Evolutionary conservation across 2,329 filamentous ascomycete species (phyloP).

Genomic region (Aspergillus sp.): DNA sequence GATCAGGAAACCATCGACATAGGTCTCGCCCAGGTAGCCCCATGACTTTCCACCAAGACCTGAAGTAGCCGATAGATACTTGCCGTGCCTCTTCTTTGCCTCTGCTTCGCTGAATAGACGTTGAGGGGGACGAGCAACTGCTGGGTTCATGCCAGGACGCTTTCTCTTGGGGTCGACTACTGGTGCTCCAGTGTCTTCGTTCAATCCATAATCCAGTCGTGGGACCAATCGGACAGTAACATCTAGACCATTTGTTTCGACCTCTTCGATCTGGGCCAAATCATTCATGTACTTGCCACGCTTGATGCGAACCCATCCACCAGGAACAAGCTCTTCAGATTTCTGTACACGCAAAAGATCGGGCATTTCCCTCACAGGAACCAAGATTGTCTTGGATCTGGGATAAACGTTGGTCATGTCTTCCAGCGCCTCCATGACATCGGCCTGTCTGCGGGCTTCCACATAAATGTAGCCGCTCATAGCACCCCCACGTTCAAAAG

Average conservation of each 20-base stretch:
- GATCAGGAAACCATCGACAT: constrained; percentile 86
- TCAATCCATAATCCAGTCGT: constrained; percentile 82
- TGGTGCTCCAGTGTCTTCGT: constrained; percentile 65
- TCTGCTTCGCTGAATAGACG: constrained; percentile 90
- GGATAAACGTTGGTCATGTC: constrained; percentile 87
- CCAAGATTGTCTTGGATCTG: constrained; percentile 76
- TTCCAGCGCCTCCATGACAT: constrained; percentile 77
- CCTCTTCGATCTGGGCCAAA: constrained; percentile 84
- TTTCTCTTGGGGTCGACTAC: constrained; percentile 70
- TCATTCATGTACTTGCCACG: constrained; percentile 81
- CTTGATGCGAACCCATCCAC: constrained; percentile 86
- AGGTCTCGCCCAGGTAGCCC: constrained; percentile 82
- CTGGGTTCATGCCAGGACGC: constrained; percentile 52
- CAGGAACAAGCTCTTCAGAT: constrained; percentile 76
- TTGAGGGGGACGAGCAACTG: constrained; percentile 71
- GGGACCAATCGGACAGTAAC: constrained; percentile 84
- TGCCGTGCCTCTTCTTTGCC: constrained; percentile 79
- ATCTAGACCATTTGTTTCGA: constrained; percentile 88
- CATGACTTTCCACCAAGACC: constrained; percentile 63
- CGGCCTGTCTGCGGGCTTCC: constrained; percentile 80
- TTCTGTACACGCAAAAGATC: constrained; percentile 89
- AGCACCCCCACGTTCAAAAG: constrained; percentile 80
- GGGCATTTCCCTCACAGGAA: constrained; percentile 96
- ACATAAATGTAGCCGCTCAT: constrained; percentile 97
- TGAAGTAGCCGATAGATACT: constrained; percentile 51